Evolutionary conservation across 345 rosid species (phyloP), one percentile per base, ranked within the genome.

Genomic region (Chamaenerion angustifolium): DNA sequence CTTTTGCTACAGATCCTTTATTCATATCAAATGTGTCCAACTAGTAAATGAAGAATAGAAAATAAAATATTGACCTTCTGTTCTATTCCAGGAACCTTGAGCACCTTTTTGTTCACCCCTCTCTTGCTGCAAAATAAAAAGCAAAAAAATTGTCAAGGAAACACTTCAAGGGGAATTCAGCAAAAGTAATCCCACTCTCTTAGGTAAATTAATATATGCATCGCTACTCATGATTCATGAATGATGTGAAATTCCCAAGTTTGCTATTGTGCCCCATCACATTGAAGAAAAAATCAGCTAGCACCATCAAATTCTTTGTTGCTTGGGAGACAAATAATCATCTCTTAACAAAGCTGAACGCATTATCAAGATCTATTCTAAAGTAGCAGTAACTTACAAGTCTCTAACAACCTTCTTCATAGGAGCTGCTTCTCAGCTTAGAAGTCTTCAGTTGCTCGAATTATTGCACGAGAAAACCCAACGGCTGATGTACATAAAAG

Each of bases 371-470:
- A 49, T 19, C 11, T 11, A 35, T 15, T 7, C 31, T 15, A 19
- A 9, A 11, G 4, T 41, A 11, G 27, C 48, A 12, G 43, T 44
- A 40, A 59, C 95, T 86, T 76, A 86, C 98, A 90, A 56, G 72
- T 90, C 95, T 66, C 98, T 76, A 50, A 85, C 82, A 56, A 56
- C 98, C 76, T 90, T 90, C 94, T 90, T 90, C 98, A 90, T 90
- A 13, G 56, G 63, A 35, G 56, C 45, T 48, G 41, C 47, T 15
- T 42, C 47, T 62, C 65, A 64, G 57, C 16, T 19, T 46, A 54
- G 48, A 21, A 23, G 65, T 53, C 51, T 11, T 21, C 51, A 53
- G 46, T 40, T 59, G 61, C 49, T 13, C 43, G 47, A 54, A 45
- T 52, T 47, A 53, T 17, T 11, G 59, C 40, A 50, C 51, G 45